These are phyloP conservation scores for Amanita fuliginea DNA, from an alignment of 768 basidiomycete species.

Conservation along the genomic window DNA sequence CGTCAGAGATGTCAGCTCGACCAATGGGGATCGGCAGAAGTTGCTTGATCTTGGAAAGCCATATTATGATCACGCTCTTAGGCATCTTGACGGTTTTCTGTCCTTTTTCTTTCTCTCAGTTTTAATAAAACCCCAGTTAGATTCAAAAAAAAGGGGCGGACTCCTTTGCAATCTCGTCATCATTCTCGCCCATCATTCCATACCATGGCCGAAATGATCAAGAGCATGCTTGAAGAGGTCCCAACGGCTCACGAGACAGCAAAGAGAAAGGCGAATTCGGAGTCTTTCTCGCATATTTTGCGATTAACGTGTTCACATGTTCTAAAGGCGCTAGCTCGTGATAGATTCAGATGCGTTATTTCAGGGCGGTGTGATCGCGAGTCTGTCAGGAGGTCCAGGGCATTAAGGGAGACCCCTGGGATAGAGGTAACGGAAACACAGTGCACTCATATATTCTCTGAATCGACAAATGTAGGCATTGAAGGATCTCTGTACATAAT, in stretches of 20 bases:
- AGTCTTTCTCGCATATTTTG: background rate
- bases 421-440: background rate
- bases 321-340: conserved; percentile 3
- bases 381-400: background rate
- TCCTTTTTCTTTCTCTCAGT: background rate
- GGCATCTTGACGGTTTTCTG: conserved; percentile 6
- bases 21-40: conserved; percentile 2
- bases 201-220: conserved; percentile 14
- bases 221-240: conserved; percentile 9
- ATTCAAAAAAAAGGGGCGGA: conserved; percentile 1
- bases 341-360: conserved; percentile 4
- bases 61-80: conserved; percentile 18
- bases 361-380: background rate
- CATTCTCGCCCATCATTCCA: conserved; percentile 13
- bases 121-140: conserved; percentile 2
- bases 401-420: background rate
- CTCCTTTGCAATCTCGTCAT: background rate
- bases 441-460: conserved; percentile 2
- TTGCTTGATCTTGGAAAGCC: conserved; percentile 14
- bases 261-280: conserved; percentile 6
- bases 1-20: conserved; percentile 9
- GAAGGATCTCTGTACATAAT: conserved; percentile 2
- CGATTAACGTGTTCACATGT: conserved; percentile 1
- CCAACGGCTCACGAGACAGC: conserved; percentile 11
- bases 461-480: conserved; percentile 4